Base-by-base conservation (phyloP, 257 asterid species). In the Echites panduratus region DNA sequence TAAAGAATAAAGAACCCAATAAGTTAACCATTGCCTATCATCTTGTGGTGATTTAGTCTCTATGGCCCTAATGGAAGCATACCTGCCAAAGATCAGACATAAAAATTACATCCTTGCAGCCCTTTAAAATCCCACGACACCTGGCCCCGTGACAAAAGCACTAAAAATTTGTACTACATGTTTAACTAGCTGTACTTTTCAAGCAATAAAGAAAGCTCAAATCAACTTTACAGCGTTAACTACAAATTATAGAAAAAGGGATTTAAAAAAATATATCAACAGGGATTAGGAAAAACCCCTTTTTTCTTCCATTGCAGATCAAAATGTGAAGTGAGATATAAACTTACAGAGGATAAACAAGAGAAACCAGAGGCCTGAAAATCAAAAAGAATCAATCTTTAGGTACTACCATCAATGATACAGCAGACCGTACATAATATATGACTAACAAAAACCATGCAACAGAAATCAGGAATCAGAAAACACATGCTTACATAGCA, bases 1-100 rank as follows among this genome's bases (percentile, higher is more conserved):
- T 73, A 93, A 79, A 53, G 98, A 91, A 81, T 91, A 89, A 57
- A 93, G 96, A 76, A 93, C 98, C 98, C 97, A 91, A 49, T 88
- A 93, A 29, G 97, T 93, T 17, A 93, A 85, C 98, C 98, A 93
- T 82, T 93, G 98, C n/a, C 87, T 87, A 78, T 90, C 98, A 40
- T 89, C 98, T 24, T 76, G 79, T 0, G 72, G 82, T 7, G 97
- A 87, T 82, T 87, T 88, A 0, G 96, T 93, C 84, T 93, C 97
- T 62, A 93, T 93, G 7, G 98, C 96, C 82, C 75, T 84, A 73
- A 93, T 81, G 1, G 98, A 93, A 71, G 92, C 81, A 81, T 93
- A 93, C 70, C 96, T 92, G 80, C 9, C n/a, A 48, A 74, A 45
- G 0, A 72, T 41, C 44, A 53, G 38, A 56, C 24, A 57, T 9